Evolutionary conservation across 2,329 filamentous ascomycete genomes (phyloP).

Genomic region (Colletotrichum noveboracense): DNA sequence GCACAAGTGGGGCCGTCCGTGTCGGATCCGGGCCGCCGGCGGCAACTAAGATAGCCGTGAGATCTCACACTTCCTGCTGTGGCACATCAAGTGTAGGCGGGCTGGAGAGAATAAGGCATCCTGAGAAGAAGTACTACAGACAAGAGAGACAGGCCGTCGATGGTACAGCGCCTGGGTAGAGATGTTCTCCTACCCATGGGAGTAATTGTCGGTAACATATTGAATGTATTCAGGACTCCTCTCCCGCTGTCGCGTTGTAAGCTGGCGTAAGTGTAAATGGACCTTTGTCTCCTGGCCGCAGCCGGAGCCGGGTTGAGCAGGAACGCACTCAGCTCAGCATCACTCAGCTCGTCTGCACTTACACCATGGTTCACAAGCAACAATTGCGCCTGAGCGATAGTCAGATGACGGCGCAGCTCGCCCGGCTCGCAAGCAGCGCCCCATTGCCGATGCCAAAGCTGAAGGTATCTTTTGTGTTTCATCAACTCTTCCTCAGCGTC

Average conservation of each 20-base stretch:
- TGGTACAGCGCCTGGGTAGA: background rate
- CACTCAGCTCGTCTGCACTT: background rate
- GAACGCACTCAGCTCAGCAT: background rate
- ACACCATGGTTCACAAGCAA: background rate
- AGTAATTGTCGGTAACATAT: background rate
- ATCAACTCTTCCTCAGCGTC: background rate
- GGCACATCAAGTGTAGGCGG: background rate
- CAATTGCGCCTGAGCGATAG: background rate
- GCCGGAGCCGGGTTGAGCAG: background rate
- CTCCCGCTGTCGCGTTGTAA: background rate
- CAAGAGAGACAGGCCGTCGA: background rate
- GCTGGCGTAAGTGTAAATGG: background rate
- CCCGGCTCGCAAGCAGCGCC: background rate
- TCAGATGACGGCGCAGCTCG: background rate
- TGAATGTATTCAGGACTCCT: background rate
- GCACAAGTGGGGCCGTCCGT: background rate
- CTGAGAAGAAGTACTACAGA: rapidly evolving
- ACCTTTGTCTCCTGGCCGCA: background rate
- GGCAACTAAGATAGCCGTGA: background rate
- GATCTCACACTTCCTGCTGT: rapidly evolving
- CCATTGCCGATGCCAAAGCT: background rate
- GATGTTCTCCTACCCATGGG: background rate
- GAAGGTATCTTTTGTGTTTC: background rate
- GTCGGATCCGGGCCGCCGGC: background rate
- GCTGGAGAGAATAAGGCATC: rapidly evolving